Conservation (phyloP, 2,329 filamentous ascomycete species). For the Knoxdaviesia proteae region DNA sequence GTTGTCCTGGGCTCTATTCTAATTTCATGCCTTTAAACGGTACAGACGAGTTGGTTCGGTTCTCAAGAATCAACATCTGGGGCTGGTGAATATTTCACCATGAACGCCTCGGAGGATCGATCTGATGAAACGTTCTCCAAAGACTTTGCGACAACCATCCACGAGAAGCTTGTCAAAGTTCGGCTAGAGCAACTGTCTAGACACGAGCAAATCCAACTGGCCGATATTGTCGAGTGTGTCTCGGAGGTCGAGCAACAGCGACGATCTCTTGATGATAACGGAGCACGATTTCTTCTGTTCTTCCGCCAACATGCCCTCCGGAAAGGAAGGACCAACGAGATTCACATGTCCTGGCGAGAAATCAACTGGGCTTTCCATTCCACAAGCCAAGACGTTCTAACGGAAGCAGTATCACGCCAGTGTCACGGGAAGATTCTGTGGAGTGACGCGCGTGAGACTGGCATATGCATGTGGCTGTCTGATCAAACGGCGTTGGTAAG, state of each 20-base stretch:
- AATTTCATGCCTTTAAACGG: no score
- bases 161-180: slow-evolving; percentile 54
- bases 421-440: slow-evolving; percentile 65
- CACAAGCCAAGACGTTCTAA: slow-evolving; percentile 69
- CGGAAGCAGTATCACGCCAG: slow-evolving; percentile 63
- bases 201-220: slow-evolving; percentile 68
- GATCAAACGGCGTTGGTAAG: slow-evolving; percentile 57
- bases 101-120: no score
- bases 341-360: slow-evolving; percentile 54
- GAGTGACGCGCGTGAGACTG: slow-evolving; percentile 68
- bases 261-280: slow-evolving; percentile 78
- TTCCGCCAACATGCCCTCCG: slow-evolving; percentile 63
- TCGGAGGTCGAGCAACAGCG: slow-evolving; percentile 71
- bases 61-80: no score
- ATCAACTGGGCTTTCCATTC: slow-evolving; percentile 77
- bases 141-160: slow-evolving; percentile 46
- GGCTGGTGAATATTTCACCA: no score
- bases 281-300: slow-evolving; percentile 69
- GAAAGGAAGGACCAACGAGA: slow-evolving; percentile 40
- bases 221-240: slow-evolving; percentile 68
- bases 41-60: no score
- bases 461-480: slow-evolving; percentile 86
- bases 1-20: no score
- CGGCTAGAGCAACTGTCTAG: slow-evolving; percentile 63
- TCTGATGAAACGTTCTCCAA: slow-evolving; percentile 45